phyloP scores from a whole-genome alignment of 2,329 filamentous ascomycete genomes.

The Ophiostoma angusticollis region DNA sequence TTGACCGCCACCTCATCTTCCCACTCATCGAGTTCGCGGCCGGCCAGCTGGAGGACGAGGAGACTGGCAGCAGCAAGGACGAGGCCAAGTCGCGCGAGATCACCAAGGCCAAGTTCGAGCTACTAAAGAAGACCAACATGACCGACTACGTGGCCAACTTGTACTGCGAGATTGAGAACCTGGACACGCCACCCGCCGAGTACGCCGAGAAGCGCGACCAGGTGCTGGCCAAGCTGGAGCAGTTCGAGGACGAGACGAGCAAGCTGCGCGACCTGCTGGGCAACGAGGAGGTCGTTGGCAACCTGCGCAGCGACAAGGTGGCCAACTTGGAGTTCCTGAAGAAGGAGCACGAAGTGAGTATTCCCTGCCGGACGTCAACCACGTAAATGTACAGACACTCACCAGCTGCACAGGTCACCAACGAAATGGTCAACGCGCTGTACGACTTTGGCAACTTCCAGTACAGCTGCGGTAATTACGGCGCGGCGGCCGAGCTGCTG shows the following conservation, averaged over 20 bases:
- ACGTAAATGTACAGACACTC: neutral
- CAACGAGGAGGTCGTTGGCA: constrained; percentile 79
- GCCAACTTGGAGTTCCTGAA: constrained; percentile 97
- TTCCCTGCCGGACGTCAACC: neutral
- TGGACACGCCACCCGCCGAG: constrained; percentile 66
- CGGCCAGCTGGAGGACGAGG: constrained; percentile 66
- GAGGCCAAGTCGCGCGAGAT: constrained; percentile 52
- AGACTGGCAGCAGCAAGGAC: constrained; percentile 39
- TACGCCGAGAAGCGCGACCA: constrained; percentile 82
- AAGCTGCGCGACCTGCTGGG: constrained; percentile 80
- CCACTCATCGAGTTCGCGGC: constrained; percentile 87
- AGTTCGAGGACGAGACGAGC: constrained; percentile 74
- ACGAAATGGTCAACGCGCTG: constrained; percentile 90
- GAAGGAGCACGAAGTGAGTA: constrained; percentile 80
- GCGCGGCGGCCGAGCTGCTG: constrained; percentile 75
- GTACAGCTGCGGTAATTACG: constrained; percentile 94
- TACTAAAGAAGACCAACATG: constrained; percentile 98
- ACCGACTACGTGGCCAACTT: constrained; percentile 91
- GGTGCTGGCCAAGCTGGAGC: constrained; percentile 69
- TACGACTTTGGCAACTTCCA: constrained; percentile 96
- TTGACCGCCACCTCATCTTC: constrained; percentile 94
- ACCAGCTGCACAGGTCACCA: constrained; percentile 50
- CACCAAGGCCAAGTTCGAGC: constrained; percentile 76
- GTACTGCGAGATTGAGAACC: constrained; percentile 77
- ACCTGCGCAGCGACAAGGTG: constrained; percentile 90